phyloP scores from a whole-genome alignment of 2,329 filamentous ascomycete species.

The Phyllosticta citribraziliensis region DNA sequence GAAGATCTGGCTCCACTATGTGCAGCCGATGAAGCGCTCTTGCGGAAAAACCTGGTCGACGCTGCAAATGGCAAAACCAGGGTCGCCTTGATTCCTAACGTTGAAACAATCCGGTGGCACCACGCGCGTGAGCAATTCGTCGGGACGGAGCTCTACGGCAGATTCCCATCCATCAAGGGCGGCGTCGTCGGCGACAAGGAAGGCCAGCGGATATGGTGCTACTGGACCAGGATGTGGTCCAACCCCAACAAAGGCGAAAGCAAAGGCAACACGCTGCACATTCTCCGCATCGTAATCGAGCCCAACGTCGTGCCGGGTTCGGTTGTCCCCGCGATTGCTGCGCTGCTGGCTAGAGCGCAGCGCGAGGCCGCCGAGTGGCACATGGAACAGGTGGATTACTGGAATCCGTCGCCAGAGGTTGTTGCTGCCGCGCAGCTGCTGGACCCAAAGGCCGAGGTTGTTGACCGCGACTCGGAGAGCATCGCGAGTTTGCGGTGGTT shows the following conservation, averaged over 20 bases:
- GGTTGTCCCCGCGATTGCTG: slow-evolving; percentile 44
- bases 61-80: slow-evolving; percentile 32
- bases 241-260: slow-evolving; percentile 43
- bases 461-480: slow-evolving; percentile 53
- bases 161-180: slow-evolving; percentile 54
- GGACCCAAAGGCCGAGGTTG: slow-evolving; percentile 39
- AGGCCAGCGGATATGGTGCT: slow-evolving; percentile 57
- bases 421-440: slow-evolving; percentile 35
- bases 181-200: slow-evolving; percentile 49
- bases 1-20: slow-evolving; percentile 54
- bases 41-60: slow-evolving; percentile 45
- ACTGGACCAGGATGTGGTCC: slow-evolving; percentile 59
- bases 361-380: slow-evolving; percentile 62
- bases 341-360: slow-evolving; percentile 58
- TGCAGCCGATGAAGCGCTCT: slow-evolving; percentile 50
- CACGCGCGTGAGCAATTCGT: slow-evolving; percentile 75
- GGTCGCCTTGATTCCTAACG: slow-evolving; percentile 60
- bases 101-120: slow-evolving; percentile 64
- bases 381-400: slow-evolving; percentile 62
- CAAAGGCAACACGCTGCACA: slow-evolving; percentile 58
- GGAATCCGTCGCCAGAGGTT: slow-evolving; percentile 61
- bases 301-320: slow-evolving; percentile 16
- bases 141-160: slow-evolving; percentile 50
- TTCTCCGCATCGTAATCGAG: slow-evolving; percentile 55
- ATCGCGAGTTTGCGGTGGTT: slow-evolving; percentile 67